Base-by-base conservation (phyloP, 306 rosid genomes). In the Astragalus membranaceus region DNA sequence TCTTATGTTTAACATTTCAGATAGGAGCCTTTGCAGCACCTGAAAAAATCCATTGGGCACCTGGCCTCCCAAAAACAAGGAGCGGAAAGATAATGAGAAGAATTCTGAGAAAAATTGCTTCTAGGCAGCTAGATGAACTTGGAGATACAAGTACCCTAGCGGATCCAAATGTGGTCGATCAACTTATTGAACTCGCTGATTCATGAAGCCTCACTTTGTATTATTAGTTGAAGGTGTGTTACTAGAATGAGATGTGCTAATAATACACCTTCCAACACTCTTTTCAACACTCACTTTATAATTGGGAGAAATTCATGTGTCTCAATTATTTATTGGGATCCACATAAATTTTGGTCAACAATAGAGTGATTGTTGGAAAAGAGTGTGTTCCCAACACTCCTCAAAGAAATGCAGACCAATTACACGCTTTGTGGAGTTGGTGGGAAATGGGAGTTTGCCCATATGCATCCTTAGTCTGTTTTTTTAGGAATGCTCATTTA, bases 11-110 rank as follows among this genome's bases (percentile, higher is more conserved):
- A 43, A 77, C 36, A 47, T 91, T 84, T 79, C 95, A 95, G 97
- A 95, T 95, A 37, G 99, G 99, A 79, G 97, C 97, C 10, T 95
- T 95, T 82, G 97, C 99, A 26, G 95, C 99, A 72, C 99, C 99
- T 0, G 97, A 95, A 79, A 87, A 76, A 83, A 91, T 95, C 74
- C 99, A 95, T 72, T 95, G 99, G 99, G 99, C 97, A 0, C 99
- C 97, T 46, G 90, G 92, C 77, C 99, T 95, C 64, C 99, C 99
- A 6, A 95, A 95, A 85, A 94, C 99, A 8, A 95, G 97, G 82
- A 95, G 97, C 29, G 99, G 99, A 69, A 95, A 95, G 87, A 95
- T 95, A 78, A 95, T 95, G 97, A 86, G 99, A 72, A 88, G 99
- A 75, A 89, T 91, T 85, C 84, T 95, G 50, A 80, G 99, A 41